Base-by-base conservation (phyloP, 805 yeast species). In the Kodamaea nitidulidarum region DNA sequence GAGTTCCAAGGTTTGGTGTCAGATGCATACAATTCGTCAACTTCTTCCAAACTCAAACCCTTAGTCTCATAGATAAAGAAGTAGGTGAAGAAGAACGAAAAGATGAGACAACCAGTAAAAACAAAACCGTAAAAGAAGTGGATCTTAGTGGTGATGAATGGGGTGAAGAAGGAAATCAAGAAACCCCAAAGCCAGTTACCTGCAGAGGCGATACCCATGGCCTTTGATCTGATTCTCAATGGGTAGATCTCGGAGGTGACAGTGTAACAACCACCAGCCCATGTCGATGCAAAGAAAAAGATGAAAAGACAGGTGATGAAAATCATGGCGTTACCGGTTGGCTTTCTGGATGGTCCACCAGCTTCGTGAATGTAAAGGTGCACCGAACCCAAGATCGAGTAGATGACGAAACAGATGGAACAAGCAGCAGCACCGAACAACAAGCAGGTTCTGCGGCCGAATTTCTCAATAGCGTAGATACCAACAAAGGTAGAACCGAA, bases 11-110 rank as follows among this genome's bases (percentile, higher is more conserved):
- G 64, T 14, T 47, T 42, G 26, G 62, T 41, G 38, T 55, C 60
- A 34, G 32, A 30, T 4, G 32, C 32, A 17, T 30, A 30, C 32
- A 30, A 30, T 17, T 33, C 27, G 63, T 85, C 88, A 46, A 86
- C 86, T 63, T 86, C 88, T 65, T 86, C 95, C 58, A 87, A 73
- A 32, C 85, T 73, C 52, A 85, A 73, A 41, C 93, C 95, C 67
- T 78, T 80, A 40, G 95, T 86, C 64, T 84, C 91, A 51, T 80
- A 78, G 44, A 86, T 78, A 49, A 73, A 72, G 71, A 85, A 79
- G 71, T 73, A 78, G 39, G 84, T 84, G 59, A 81, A 86, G 62
- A 82, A 68, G 56, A 81, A 63, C 36, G 80, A 71, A 48, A 78
- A 75, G 15, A 78, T 62, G 65, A 78, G 63, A 58, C 84, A 79